These are phyloP conservation scores for Colletotrichum tamarilloi DNA, from an alignment of 2,329 filamentous ascomycete species.

Conservation along the genomic window DNA sequence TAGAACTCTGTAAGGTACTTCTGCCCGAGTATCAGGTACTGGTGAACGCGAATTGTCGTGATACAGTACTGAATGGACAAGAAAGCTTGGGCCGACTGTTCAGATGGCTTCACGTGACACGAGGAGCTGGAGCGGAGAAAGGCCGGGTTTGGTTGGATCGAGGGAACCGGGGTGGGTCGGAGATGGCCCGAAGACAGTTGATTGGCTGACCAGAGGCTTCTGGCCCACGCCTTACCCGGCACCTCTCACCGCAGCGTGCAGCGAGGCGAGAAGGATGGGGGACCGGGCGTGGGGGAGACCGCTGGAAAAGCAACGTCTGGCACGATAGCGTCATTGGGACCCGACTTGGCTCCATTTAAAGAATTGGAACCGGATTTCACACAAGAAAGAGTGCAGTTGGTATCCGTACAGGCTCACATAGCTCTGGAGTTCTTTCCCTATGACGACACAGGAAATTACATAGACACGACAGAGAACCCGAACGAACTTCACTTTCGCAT, in stretches of 20 bases:
- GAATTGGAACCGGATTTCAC: constrained; percentile 12
- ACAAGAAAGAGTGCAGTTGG: constrained; percentile 1
- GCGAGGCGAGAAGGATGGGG: background rate
- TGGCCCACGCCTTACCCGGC: constrained; percentile 2
- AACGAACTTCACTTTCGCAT: background rate
- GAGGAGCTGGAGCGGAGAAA: background rate
- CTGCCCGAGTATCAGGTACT: background rate
- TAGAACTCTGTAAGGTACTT: background rate
- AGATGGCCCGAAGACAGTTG: background rate
- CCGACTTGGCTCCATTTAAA: background rate
- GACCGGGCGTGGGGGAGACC: constrained; percentile 14
- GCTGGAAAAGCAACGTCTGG: constrained; percentile 15
- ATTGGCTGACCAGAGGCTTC: background rate
- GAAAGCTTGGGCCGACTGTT: background rate
- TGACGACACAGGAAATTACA: constrained; percentile 2
- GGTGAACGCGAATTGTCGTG: background rate
- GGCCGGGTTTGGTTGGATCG: background rate
- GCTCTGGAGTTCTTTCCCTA: background rate
- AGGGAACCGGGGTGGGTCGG: background rate
- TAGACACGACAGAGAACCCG: background rate
- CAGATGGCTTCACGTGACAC: background rate
- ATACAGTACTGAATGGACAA: background rate
- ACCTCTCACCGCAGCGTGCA: background rate
- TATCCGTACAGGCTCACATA: background rate
- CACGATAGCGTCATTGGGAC: constrained; percentile 31